Percentiles rank a stretch among this genome's conserved stretches.
phyloP scores from a whole-genome alignment of 1,284 basidiomycete genomes.

The Marasmius oreades region DNA sequence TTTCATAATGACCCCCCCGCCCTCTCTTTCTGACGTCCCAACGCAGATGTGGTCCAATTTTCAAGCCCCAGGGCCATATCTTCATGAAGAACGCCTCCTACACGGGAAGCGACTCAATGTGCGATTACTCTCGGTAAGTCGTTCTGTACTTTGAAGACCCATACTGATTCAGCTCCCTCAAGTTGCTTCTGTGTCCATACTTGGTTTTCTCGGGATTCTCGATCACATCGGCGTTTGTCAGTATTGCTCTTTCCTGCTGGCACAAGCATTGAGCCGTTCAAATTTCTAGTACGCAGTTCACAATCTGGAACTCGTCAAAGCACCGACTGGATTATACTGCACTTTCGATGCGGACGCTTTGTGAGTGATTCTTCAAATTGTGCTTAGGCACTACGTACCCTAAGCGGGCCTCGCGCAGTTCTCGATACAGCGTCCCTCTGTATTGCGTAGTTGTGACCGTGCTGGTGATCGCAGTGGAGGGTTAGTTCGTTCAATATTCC shows the following conservation, averaged over 20 bases:
- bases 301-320: conserved; percentile 29
- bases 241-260: conserved; percentile 12
- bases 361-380: conserved; percentile 29
- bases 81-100: not conserved
- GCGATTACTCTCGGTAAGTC: not conserved
- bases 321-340: conserved; percentile 49
- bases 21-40: not conserved
- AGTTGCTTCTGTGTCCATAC: conserved; percentile 28
- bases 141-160: not conserved
- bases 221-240: conserved; percentile 26
- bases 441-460: conserved; percentile 40
- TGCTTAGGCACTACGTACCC: conserved; percentile 2
- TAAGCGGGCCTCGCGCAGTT: conserved; percentile 21
- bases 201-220: conserved; percentile 26
- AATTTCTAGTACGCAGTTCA: conserved; percentile 30
- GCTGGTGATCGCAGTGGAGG: conserved; percentile 41
- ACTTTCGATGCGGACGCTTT: conserved; percentile 30
- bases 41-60: not conserved
- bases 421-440: conserved; percentile 37
- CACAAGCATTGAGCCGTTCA: not conserved
- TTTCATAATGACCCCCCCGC: not conserved
- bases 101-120: not conserved
- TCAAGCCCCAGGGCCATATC: not conserved
- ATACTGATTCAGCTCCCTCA: conserved; percentile 8
- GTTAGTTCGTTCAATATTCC: conserved; percentile 24